These are phyloP conservation scores for Wickerhamomyces hampshirensis DNA, from an alignment of 805 yeast genomes.

Conservation along the genomic window DNA sequence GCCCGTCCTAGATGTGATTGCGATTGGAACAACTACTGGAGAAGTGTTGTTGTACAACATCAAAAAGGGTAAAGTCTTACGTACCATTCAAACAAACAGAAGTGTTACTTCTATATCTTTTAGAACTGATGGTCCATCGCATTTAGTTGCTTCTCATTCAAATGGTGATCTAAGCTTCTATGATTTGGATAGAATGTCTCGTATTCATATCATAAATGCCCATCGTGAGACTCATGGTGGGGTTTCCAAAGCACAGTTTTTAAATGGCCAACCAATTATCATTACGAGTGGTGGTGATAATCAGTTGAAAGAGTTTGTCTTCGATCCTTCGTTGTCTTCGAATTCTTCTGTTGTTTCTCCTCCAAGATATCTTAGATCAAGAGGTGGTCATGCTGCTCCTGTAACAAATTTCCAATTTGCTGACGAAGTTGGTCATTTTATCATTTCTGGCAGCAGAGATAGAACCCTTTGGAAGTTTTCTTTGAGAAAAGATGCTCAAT, in stretches of 20 bases:
- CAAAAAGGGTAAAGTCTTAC: conserved; percentile 53
- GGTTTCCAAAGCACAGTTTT: conserved; percentile 63
- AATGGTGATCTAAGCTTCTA: conserved; percentile 84
- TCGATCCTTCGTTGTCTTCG: conserved; percentile 82
- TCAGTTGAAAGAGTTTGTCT: conserved; percentile 81
- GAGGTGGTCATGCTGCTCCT: conserved; percentile 98
- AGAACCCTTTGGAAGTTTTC: conserved; percentile 88
- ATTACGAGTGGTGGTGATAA: conserved; percentile 92
- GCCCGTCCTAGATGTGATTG: conserved; percentile 82
- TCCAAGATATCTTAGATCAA: conserved; percentile 84
- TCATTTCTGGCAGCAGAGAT: conserved; percentile 85
- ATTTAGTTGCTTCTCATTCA: conserved; percentile 71
- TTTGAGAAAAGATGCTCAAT: conserved; percentile 91
- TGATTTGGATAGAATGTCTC: conserved; percentile 65
- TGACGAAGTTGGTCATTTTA: conserved; percentile 73
- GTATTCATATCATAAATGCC: conserved; percentile 71
- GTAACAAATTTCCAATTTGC: conserved; percentile 75
- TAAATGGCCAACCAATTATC: conserved; percentile 88
- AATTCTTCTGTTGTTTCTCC: conserved; percentile 65
- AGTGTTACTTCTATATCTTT: conserved; percentile 63
- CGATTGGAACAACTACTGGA: conserved; percentile 72
- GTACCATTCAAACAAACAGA: conserved; percentile 39
- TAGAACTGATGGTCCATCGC: conserved; percentile 86
- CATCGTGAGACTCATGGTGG: conserved; percentile 78
- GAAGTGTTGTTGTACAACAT: conserved; percentile 61